phyloP scores from a whole-genome alignment of 2,329 filamentous ascomycete species.

The Cladosporium cucumerinum region DNA sequence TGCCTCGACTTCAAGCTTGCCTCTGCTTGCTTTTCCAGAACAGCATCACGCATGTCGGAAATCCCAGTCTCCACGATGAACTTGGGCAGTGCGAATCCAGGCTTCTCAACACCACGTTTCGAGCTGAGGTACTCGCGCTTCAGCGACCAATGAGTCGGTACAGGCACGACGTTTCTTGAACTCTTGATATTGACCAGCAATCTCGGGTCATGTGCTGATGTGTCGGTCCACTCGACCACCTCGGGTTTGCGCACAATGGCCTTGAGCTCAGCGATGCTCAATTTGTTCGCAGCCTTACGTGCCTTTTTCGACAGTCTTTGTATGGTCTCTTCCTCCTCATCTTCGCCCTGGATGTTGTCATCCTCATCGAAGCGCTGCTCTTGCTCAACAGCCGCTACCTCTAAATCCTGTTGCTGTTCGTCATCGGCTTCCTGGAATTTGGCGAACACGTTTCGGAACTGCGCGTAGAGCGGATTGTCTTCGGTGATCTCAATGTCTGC shows the following conservation, averaged over 20 bases:
- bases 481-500: constrained; percentile 25
- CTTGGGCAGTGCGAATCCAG: constrained; percentile 85
- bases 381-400: constrained; percentile 58
- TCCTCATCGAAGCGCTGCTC: constrained; percentile 84
- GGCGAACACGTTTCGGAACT: constrained; percentile 78
- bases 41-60: constrained; percentile 94
- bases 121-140: constrained; percentile 97
- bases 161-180: constrained; percentile 90
- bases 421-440: constrained; percentile 66
- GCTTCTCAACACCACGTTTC: constrained; percentile 94
- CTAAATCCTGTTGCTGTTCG: constrained; percentile 18
- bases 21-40: constrained; percentile 91
- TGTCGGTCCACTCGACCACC: constrained; percentile 96
- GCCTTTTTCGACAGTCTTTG: constrained; percentile 90
- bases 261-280: constrained; percentile 94
- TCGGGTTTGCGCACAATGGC: constrained; percentile 87
- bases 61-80: constrained; percentile 98
- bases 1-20: constrained; percentile 93
- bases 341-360: constrained; percentile 80
- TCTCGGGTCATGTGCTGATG: constrained; percentile 82
- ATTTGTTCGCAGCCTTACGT: constrained; percentile 82
- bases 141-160: constrained; percentile 89
- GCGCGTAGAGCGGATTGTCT: constrained; percentile 70
- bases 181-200: constrained; percentile 92
- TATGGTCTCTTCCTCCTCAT: constrained; percentile 62